Evolutionary conservation across 208 protist species (phyloP).

Genomic region (Trypanosoma scelopori): DNA sequence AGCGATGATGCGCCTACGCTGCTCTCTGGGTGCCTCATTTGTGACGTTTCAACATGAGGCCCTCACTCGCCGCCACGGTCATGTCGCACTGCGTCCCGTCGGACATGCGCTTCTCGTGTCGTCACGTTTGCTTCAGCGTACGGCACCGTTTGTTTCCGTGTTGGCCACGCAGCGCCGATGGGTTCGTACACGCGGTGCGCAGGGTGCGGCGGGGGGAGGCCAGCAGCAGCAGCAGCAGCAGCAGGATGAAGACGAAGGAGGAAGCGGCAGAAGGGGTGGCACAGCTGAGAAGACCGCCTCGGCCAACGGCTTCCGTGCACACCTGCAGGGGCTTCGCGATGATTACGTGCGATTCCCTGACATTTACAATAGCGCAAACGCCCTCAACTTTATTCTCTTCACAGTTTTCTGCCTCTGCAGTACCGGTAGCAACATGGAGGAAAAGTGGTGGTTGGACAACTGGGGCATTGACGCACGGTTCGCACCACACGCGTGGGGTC

Average conservation of each 20-base stretch:
- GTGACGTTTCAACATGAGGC: conserved; percentile 18
- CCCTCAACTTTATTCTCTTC: conserved; percentile 88
- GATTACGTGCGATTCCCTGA: conserved; percentile 80
- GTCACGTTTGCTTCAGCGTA: conserved; percentile 12
- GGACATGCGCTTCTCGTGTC: conserved; percentile 5
- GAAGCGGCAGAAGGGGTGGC: conserved; percentile 33
- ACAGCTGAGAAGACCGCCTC: conserved; percentile 16
- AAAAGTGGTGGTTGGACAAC: conserved; percentile 80
- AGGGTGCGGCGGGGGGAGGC: neutral
- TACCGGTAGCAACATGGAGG: conserved; percentile 81
- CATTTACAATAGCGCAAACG: conserved; percentile 91
- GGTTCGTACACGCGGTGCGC: conserved; percentile 26
- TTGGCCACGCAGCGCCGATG: conserved; percentile 23
- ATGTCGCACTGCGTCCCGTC: conserved; percentile 10
- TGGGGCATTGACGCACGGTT: conserved; percentile 75
- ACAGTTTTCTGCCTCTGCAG: conserved; percentile 89
- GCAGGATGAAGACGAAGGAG: conserved; percentile 24
- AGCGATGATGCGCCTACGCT: conserved; percentile 27
- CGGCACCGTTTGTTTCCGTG: conserved; percentile 5
- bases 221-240: conserved; percentile 11
- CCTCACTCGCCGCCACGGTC: conserved; percentile 13
- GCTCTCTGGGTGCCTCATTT: conserved; percentile 13
- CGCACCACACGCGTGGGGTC: conserved; percentile 71
- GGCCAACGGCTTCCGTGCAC: conserved; percentile 45
- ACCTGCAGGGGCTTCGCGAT: conserved; percentile 61